phyloP scores from a whole-genome alignment of 345 rosid species.

The Rhodamnia rubescens region DNA sequence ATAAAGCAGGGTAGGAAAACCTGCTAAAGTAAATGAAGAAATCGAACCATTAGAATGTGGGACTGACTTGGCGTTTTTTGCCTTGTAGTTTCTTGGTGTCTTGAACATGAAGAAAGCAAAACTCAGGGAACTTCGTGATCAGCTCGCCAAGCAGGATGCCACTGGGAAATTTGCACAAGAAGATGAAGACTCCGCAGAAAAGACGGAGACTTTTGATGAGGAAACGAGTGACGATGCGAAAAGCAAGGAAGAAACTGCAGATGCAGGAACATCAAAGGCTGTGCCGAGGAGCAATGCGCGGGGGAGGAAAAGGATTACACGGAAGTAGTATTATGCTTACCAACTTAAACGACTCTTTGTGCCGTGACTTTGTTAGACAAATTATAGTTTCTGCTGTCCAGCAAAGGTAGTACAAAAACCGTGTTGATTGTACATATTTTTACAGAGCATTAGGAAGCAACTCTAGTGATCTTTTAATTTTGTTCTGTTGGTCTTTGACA shows the following conservation, averaged over 20 bases:
- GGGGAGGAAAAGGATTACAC: constrained; percentile 29
- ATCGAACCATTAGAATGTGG: not conserved
- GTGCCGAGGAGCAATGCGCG: constrained; percentile 14
- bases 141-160: constrained; percentile 32
- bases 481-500: not conserved
- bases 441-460: not conserved
- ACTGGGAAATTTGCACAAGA: constrained; percentile 20
- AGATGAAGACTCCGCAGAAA: constrained; percentile 44
- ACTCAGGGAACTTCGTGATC: constrained; percentile 69
- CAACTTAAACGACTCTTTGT: not conserved
- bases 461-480: not conserved
- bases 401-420: not conserved
- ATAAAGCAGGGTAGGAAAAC: not conserved
- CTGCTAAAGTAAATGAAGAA: not conserved
- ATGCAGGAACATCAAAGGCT: constrained; percentile 25
- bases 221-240: constrained; percentile 21
- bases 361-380: not conserved
- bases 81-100: constrained; percentile 48
- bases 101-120: constrained; percentile 79
- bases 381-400: not conserved
- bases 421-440: not conserved
- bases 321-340: constrained; percentile 6
- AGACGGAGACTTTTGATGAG: constrained; percentile 52
- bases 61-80: not conserved
- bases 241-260: constrained; percentile 28